Base-by-base conservation (phyloP, 371 early-diverging fungal species). In the Apophysomyces ossiformis region DNA sequence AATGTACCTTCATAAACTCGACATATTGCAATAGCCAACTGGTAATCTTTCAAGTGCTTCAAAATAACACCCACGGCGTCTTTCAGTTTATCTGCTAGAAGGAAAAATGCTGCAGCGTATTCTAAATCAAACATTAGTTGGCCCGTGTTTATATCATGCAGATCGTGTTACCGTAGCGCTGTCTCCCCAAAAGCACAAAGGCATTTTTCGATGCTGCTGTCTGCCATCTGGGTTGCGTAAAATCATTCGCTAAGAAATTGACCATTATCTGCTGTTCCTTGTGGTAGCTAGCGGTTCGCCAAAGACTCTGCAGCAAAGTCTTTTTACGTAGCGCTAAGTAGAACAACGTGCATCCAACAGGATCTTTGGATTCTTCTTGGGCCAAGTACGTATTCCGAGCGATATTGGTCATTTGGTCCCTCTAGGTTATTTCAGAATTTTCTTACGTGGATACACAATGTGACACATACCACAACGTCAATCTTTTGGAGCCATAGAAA, bases 141-240 rank as follows among this genome's bases (percentile, higher is more conserved):
- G 9, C 8, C 38, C 43, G 36, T 13, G 21, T 16, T 11, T 50
- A 21, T 9, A 21, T 21, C 37, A 56, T 9, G 26, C 18, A 21
- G 11, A 50, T 61, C 12, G 7, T 57, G 66, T 65, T 83, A 93
- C 93, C 92, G 72, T 91, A 97, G 58, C 99, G 86, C 69, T 97
- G 97, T 68, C 92, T 95, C 65, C 99, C 96, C 26, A 99, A 79
- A 37, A 99, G 75, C 7, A 91, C 99, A 81, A 92, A 99, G 0
- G 99, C 99, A 73, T 99, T 99, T 75, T 99, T 99, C 8, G 92
- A 77, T 1, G 99, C 99, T 0, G 98, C 96, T 9, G 89, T 92
- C 70, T 86, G 88, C 97, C 97, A 97, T 57, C 95, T 79, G 1
- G 89, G 87, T 37, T 92, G 86, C 4, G 80, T 80, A 82, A 98